Evolutionary conservation across 345 rosid genomes (phyloP).

Genomic region (Pistacia integerrima): DNA sequence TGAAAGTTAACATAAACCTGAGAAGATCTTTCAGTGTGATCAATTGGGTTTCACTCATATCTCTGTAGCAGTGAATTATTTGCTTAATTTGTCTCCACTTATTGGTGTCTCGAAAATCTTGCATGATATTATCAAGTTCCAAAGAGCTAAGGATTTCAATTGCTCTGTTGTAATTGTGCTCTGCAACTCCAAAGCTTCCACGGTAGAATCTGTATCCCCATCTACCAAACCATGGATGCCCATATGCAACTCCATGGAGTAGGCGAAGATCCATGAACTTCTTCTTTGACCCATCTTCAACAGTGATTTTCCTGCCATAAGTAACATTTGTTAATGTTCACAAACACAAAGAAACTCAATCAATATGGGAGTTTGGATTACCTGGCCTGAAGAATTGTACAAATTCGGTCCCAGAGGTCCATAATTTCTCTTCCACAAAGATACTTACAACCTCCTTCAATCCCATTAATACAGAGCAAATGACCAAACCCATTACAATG

Average conservation of each 20-base stretch:
- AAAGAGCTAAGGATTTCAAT: conserved; percentile 64
- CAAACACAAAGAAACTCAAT: not conserved
- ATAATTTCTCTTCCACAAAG: conserved; percentile 75
- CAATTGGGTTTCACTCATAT: conserved; percentile 61
- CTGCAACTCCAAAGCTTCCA: conserved; percentile 79
- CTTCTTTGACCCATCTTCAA: conserved; percentile 74
- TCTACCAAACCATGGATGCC: conserved; percentile 86
- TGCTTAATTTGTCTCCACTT: conserved; percentile 40
- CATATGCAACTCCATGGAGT: conserved; percentile 80
- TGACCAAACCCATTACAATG: conserved; percentile 90
- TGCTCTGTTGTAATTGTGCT: conserved; percentile 58
- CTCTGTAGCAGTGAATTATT: conserved; percentile 54
- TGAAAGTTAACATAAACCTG: conserved; percentile 67
- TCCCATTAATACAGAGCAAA: conserved; percentile 74
- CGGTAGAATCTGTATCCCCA: conserved; percentile 81
- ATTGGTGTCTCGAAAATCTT: conserved; percentile 39
- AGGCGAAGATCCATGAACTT: conserved; percentile 73
- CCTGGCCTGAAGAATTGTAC: conserved; percentile 59
- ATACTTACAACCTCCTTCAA: conserved; percentile 70
- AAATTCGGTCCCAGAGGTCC: conserved; percentile 88
- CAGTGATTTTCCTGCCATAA: conserved; percentile 60
- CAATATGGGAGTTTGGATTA: conserved; percentile 16
- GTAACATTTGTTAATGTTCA: not conserved
- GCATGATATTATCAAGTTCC: conserved; percentile 49
- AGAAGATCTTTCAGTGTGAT: conserved; percentile 70